phyloP scores from a whole-genome alignment of 108 stramenopile genomes.

The Aurantiochytrium sp. region DNA sequence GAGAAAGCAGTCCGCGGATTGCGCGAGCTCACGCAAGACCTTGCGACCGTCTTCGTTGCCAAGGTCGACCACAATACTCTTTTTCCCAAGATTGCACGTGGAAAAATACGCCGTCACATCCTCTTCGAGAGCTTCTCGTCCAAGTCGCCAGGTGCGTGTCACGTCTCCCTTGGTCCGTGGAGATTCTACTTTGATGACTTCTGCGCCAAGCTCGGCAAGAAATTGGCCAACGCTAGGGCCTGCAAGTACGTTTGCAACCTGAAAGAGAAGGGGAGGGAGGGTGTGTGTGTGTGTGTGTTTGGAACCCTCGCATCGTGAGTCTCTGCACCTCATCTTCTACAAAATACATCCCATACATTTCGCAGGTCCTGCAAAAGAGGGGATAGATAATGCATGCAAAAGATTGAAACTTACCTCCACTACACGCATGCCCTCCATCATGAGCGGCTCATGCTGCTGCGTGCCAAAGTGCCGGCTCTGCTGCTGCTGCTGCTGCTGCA shows the following conservation, averaged over 20 bases:
- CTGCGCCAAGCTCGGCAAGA: not conserved
- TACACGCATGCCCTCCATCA: too few relatives aligned
- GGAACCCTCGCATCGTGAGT: too few relatives aligned
- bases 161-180: not conserved
- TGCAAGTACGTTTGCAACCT: not conserved
- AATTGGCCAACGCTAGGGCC: constrained; percentile 4
- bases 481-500: too few relatives aligned
- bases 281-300: too few relatives aligned
- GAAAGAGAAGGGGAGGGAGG: too few relatives aligned
- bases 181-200: not conserved
- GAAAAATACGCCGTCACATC: not conserved
- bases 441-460: too few relatives aligned
- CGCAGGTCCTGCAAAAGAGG: too few relatives aligned
- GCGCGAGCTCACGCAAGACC: not conserved
- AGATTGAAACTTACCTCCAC: too few relatives aligned
- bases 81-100: not conserved
- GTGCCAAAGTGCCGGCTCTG: too few relatives aligned
- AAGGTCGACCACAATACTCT: not conserved
- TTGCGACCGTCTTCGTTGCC: not conserved
- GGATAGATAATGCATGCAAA: too few relatives aligned
- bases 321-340: too few relatives aligned
- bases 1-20: not conserved
- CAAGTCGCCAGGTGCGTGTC: not conserved
- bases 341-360: too few relatives aligned
- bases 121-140: not conserved